These are phyloP conservation scores for Lachnellula occidentalis DNA, from an alignment of 2,329 filamentous ascomycete species.

Conservation along the genomic window DNA sequence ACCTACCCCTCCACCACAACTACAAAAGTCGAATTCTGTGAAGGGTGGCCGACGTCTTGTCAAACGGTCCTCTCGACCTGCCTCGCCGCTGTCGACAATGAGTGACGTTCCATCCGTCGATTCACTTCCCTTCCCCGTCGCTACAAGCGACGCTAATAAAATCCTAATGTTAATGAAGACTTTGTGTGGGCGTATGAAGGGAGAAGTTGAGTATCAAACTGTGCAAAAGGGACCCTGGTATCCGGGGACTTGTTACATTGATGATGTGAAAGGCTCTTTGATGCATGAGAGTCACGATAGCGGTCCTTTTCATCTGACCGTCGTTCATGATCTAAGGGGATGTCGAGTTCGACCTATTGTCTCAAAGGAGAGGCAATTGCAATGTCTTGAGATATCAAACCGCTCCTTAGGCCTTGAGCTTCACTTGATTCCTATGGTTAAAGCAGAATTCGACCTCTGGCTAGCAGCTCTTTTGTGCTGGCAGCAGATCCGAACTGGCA, in stretches of 20 bases:
- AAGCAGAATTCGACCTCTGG: slow-evolving; percentile 71
- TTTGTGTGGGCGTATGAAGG: slow-evolving; percentile 73
- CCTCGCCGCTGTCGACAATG: slow-evolving; percentile 42
- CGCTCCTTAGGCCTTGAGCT: slow-evolving; percentile 54
- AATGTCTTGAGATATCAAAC: slow-evolving; percentile 50
- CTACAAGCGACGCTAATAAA: slow-evolving; percentile 64
- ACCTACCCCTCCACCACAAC: slow-evolving; percentile 30
- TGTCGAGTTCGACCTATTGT: slow-evolving; percentile 61
- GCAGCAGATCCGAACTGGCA: slow-evolving; percentile 63
- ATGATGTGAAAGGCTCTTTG: slow-evolving; percentile 68
- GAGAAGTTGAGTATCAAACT: slow-evolving; percentile 66
- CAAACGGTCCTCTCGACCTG: slow-evolving; percentile 51
- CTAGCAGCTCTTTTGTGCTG: slow-evolving; percentile 75
- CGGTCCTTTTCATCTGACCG: slow-evolving; percentile 56
- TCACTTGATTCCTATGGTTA: slow-evolving; percentile 56
- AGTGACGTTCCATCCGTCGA: slow-evolving; percentile 53
- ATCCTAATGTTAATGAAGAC: slow-evolving; percentile 72
- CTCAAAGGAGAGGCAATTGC: slow-evolving; percentile 38
- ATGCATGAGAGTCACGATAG: slow-evolving; percentile 69
- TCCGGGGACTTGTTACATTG: slow-evolving; percentile 69
- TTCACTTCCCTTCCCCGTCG: slow-evolving; percentile 53
- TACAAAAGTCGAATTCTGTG: slow-evolving; percentile 28
- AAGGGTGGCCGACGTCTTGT: slow-evolving; percentile 48
- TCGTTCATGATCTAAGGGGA: slow-evolving; percentile 70
- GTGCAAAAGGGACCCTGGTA: slow-evolving; percentile 60